A percentile compares a stretch with the other conserved stretches of the same genome.
phyloP scores from a whole-genome alignment of 2,329 filamentous ascomycete genomes.

The Acrocalymma vagum region DNA sequence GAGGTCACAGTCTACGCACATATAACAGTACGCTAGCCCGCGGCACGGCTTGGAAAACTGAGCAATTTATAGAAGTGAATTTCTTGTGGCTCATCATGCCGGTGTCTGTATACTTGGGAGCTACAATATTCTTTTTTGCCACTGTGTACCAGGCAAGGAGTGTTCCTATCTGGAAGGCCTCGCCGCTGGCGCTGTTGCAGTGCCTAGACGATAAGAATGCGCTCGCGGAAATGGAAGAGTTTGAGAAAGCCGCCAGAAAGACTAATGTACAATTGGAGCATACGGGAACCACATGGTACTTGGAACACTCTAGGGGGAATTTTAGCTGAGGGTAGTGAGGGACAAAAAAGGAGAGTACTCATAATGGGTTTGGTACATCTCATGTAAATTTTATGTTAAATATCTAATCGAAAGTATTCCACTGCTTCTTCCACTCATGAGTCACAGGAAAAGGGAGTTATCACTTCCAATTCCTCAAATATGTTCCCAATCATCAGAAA shows the following conservation, averaged over 20 bases:
- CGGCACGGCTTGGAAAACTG: conserved; percentile 6
- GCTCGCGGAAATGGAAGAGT: not conserved
- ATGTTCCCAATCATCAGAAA: no score
- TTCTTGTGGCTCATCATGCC: conserved; percentile 6
- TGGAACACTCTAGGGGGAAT: no score
- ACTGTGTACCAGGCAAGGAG: conserved; percentile 8
- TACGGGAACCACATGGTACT: conserved; percentile 5
- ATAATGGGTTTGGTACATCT: no score
- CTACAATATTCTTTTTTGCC: conserved; percentile 11
- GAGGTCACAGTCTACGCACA: not conserved
- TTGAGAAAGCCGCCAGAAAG: conserved; percentile 3
- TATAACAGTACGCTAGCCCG: not conserved
- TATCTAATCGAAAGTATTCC: no score
- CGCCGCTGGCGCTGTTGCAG: conserved; percentile 5
- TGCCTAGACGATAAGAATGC: conserved; percentile 2
- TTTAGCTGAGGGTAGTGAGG: no score
- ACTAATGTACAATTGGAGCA: conserved; percentile 3
- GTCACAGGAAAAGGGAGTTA: no score
- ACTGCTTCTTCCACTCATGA: no score
- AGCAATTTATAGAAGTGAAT: conserved; percentile 7
- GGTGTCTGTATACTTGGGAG: not conserved
- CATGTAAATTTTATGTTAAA: no score
- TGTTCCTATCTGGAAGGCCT: conserved; percentile 11
- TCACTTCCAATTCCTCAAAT: no score
- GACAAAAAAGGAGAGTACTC: no score